phyloP scores from a whole-genome alignment of 129 eudicot species.

The Tagetes erecta region DNA sequence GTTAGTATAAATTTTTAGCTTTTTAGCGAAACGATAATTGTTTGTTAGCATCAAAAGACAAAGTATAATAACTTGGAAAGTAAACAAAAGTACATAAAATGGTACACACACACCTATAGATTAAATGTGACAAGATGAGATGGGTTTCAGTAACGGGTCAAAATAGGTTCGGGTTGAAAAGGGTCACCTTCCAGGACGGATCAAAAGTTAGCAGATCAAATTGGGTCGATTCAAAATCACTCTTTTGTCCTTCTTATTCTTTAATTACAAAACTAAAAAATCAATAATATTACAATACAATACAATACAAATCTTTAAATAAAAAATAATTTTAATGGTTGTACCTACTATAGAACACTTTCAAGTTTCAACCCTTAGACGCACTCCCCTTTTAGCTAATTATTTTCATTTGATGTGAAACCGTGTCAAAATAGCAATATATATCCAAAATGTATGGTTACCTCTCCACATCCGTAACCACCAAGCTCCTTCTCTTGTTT shows the following conservation, averaged over 20 bases:
- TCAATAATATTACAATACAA: not conserved
- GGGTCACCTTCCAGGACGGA: not conserved
- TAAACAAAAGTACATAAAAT: not conserved
- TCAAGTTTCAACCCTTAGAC: not conserved
- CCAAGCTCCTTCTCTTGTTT: slow-evolving; percentile 83
- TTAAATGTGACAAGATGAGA: not conserved
- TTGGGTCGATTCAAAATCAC: not conserved
- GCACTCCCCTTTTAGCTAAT: not conserved
- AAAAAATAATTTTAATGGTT: not conserved
- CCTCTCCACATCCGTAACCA: slow-evolving; percentile 88
- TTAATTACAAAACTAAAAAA: not conserved
- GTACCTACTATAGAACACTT: not conserved
- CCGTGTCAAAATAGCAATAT: not conserved
- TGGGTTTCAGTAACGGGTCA: not conserved
- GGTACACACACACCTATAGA: not conserved
- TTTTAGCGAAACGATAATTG: not conserved
- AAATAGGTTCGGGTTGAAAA: not conserved
- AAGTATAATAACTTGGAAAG: not conserved
- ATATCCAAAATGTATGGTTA: slow-evolving; percentile 21
- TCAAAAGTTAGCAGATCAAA: not conserved
- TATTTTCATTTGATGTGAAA: not conserved
- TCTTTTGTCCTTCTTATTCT: not conserved
- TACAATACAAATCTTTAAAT: not conserved
- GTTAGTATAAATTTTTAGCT: not conserved
- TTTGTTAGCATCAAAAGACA: not conserved